Conservation (phyloP, 495 filamentous ascomycete species). For the Neurospora cerealis region DNA sequence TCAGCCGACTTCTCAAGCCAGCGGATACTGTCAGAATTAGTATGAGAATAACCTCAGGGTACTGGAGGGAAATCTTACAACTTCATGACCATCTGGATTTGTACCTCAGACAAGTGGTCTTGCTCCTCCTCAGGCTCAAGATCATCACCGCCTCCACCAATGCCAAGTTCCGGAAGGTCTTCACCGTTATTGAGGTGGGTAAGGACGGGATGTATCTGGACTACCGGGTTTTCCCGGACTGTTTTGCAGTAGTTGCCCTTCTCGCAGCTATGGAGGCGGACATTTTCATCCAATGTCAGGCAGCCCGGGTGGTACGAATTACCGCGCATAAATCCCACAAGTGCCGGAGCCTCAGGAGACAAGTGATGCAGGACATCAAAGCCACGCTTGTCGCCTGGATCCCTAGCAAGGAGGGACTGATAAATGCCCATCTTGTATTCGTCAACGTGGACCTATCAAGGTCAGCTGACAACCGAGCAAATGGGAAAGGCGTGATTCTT, state of each 20-base stretch:
- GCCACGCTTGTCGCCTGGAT: conserved; percentile 10
- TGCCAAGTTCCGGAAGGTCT: conserved; percentile 61
- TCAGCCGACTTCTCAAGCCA: conserved; percentile 10
- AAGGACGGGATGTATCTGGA: conserved; percentile 75
- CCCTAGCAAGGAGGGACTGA: conserved; percentile 43
- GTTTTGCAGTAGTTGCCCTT: conserved; percentile 54
- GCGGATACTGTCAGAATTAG: conserved; percentile 9
- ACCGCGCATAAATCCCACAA: conserved; percentile 69
- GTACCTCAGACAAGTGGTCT: conserved; percentile 38
- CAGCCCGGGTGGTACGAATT: conserved; percentile 60
- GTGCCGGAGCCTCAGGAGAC: conserved; percentile 48
- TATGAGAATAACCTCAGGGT: not conserved
- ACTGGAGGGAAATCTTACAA: conserved; percentile 24
- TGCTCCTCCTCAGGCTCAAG: conserved; percentile 55
- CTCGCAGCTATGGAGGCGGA: conserved; percentile 85
- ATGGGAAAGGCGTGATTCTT: not conserved
- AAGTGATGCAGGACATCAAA: conserved; percentile 29
- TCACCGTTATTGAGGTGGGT: conserved; percentile 40
- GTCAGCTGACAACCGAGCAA: conserved; percentile 4
- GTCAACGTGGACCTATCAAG: conserved; percentile 65
- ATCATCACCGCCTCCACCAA: conserved; percentile 73
- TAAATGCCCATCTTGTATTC: conserved; percentile 70
- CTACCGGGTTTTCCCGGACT: conserved; percentile 44
- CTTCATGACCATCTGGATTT: conserved; percentile 37
- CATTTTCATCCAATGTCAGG: conserved; percentile 52